Evolutionary conservation across 441 rosid species (phyloP), one percentile per base, ranked within the genome.

Genomic region (Bocquillonia castaneifolia): DNA sequence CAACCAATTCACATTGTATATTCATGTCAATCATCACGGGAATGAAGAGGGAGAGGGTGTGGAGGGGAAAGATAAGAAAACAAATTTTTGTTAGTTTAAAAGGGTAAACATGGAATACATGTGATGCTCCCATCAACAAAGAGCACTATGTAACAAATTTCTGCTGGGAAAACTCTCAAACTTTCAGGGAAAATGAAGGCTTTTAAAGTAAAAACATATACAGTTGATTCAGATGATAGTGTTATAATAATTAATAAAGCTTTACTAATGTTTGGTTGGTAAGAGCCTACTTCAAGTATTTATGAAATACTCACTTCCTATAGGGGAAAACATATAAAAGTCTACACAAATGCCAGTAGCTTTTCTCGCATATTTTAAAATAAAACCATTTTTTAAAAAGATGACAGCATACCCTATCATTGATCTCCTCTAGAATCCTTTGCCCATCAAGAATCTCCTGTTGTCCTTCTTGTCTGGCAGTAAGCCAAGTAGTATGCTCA

Each of bases 381-480:
- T 15, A 32, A n/a, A 26, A 29, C 50, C 56, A 64, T 5, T 39
- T 56, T 39, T 67, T 57, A 52, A 13, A 39, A 55, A 45, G 23
- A 53, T 15, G 45, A 23, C 26, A 69, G 56, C 73, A 40, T 84
- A 88, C 97, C 85, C 78, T 81, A 42, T 72, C 73, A 70, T 79
- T 25, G 55, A 93, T 77, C 73, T 80, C 75, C 68, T 78, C 71
- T 40, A 87, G 75, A 71, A 93, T 81, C 72, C 80, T 87, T 23
- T 78, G 78, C 42, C 94, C 97, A 71, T 81, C 79, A 60, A 85
- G 93, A 80, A 84, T 76, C 77, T 82, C 91, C 53, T 40, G 77
- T 44, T 76, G 76, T 67, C 91, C 96, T 72, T 79, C 86, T 78
- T 82, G 85, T 81, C 70, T 87, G 25, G 92, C 97, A 18, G 92